A percentile compares a stretch with the other conserved stretches of the same genome.
Evolutionary conservation across 2,329 filamentous ascomycete species (phyloP).

Genomic region (Fusarium chaquense): DNA sequence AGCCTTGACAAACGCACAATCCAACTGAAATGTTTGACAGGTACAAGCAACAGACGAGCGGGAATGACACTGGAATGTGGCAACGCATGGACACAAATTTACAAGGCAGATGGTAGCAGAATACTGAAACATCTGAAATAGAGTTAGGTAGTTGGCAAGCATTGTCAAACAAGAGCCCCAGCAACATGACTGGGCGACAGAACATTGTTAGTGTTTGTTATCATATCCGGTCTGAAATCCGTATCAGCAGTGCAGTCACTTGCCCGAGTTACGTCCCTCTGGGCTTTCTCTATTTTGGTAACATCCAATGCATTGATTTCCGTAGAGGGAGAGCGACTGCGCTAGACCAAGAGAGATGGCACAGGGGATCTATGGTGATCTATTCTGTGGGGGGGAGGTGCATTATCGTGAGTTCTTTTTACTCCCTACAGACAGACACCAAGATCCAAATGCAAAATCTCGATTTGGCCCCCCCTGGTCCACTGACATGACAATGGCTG

Average conservation of each 20-base stretch:
- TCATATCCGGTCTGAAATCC: background rate
- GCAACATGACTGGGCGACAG: background rate
- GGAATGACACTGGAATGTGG: conserved; percentile 1
- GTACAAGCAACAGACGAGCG: background rate
- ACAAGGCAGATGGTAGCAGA: background rate
- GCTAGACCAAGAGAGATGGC: conserved; percentile 21
- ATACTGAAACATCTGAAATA: conserved; percentile 5
- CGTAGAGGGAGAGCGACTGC: background rate
- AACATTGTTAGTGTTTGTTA: background rate
- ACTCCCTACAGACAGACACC: background rate
- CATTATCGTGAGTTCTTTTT: conserved; percentile 25
- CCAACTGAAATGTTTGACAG: background rate
- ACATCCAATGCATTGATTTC: background rate
- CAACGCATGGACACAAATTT: conserved; percentile 1
- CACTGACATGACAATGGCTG: conserved; percentile 16
- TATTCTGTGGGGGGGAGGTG: conserved; percentile 22
- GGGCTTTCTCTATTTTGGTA: background rate
- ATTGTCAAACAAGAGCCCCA: conserved; percentile 1
- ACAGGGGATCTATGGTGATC: conserved; percentile 45
- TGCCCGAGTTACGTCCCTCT: background rate
- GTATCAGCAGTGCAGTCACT: background rate
- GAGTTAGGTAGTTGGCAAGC: background rate
- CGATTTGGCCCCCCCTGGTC: conserved; percentile 39
- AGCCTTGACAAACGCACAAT: background rate
- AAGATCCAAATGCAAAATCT: conserved; percentile 47